phyloP scores from a whole-genome alignment of 148 eudicot species.

The Linanthus parryae region DNA sequence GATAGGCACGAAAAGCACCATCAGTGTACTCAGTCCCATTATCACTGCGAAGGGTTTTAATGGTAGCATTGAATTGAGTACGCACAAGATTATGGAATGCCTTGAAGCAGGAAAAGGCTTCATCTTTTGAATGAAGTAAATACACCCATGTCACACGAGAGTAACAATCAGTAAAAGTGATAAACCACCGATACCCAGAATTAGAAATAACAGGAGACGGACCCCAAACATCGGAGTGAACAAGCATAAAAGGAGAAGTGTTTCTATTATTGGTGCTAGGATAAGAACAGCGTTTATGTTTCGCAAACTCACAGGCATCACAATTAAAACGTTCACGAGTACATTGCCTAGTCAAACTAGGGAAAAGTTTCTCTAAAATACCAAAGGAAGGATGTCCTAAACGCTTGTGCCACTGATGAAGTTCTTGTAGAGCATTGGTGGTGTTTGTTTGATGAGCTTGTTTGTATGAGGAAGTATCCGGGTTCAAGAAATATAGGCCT shows the following conservation, averaged over 20 bases:
- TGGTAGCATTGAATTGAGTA: background rate
- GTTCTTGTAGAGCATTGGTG: too few relatives aligned
- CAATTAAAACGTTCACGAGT: too few relatives aligned
- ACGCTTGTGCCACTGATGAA: too few relatives aligned
- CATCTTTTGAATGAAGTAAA: background rate
- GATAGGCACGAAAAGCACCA: too few relatives aligned
- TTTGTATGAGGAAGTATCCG: background rate
- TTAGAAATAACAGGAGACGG: background rate
- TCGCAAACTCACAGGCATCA: too few relatives aligned
- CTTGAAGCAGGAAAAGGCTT: background rate
- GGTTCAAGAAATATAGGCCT: background rate
- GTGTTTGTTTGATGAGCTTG: too few relatives aligned
- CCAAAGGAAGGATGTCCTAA: background rate
- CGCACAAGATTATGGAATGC: background rate
- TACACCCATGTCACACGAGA: background rate
- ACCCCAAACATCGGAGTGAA: background rate
- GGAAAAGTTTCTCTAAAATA: background rate
- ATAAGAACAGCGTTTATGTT: too few relatives aligned
- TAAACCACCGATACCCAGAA: background rate
- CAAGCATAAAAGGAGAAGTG: background rate
- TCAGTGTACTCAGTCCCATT: too few relatives aligned
- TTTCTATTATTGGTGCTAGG: background rate
- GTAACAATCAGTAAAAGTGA: background rate
- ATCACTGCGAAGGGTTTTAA: background rate
- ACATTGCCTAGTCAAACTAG: background rate